phyloP scores from a whole-genome alignment of 345 rosid species.

The Linum usitatissimum region DNA sequence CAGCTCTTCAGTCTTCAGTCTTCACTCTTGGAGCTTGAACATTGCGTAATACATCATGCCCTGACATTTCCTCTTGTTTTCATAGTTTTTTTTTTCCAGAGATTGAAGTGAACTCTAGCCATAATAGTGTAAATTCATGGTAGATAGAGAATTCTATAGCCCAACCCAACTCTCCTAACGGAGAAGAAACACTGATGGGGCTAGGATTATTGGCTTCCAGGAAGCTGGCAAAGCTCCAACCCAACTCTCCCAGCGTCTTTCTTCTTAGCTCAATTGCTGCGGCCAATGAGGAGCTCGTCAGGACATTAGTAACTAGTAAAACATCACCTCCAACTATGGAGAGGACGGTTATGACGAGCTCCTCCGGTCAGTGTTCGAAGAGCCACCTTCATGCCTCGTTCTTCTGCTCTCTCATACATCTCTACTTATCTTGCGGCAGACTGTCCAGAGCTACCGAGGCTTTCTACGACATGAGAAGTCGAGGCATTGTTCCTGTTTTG shows the following conservation, averaged over 20 bases:
- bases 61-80: too few species aligned
- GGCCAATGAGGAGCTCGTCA: neutral
- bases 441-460: constrained; percentile 45
- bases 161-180: neutral
- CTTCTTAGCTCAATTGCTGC: neutral
- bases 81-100: too few species aligned
- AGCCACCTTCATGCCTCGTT: constrained; percentile 39
- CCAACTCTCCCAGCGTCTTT: neutral
- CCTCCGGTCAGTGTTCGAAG: neutral
- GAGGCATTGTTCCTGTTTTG: constrained; percentile 34
- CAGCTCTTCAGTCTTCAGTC: too few species aligned
- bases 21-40: too few species aligned
- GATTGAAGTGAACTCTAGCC: too few species aligned
- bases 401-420: constrained; percentile 59
- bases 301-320: neutral
- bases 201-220: neutral
- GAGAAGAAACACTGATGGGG: neutral
- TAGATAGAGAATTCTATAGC: too few species aligned
- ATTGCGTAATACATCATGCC: too few species aligned
- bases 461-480: constrained; percentile 49
- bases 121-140: too few species aligned
- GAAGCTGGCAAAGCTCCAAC: neutral
- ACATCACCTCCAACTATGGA: neutral
- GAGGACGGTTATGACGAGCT: neutral
- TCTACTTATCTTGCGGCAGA: constrained; percentile 54